Evolutionary conservation across 2,329 filamentous ascomycete species (phyloP).

Genomic region (Diaporthe batatas): DNA sequence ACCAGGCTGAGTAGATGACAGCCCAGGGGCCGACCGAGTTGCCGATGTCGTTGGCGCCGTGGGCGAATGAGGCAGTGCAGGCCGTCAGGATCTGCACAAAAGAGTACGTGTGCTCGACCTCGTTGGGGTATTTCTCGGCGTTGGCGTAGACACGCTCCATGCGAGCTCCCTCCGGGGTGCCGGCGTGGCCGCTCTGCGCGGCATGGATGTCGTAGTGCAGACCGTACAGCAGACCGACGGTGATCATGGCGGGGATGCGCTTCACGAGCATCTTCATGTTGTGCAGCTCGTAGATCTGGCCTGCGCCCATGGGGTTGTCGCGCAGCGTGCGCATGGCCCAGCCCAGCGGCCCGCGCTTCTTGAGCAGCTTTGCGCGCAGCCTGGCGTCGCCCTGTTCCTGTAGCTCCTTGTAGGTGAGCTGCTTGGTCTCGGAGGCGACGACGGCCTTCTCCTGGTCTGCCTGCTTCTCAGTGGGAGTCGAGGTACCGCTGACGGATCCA

Average conservation of each 20-base stretch:
- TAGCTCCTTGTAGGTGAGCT: slow-evolving; percentile 73
- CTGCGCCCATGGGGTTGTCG: slow-evolving; percentile 79
- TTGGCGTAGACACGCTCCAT: slow-evolving; percentile 77
- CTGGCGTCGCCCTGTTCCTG: slow-evolving; percentile 67
- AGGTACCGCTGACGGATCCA: slow-evolving; percentile 39
- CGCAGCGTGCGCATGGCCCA: slow-evolving; percentile 86
- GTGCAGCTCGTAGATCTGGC: slow-evolving; percentile 79
- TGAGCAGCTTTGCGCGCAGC: slow-evolving; percentile 73
- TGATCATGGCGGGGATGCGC: slow-evolving; percentile 77
- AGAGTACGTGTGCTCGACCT: slow-evolving; percentile 78
- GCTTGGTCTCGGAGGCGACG: slow-evolving; percentile 61
- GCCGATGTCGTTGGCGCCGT: slow-evolving; percentile 83
- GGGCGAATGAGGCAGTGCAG: slow-evolving; percentile 79
- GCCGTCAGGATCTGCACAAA: slow-evolving; percentile 77
- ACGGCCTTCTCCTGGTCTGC: slow-evolving; percentile 59
- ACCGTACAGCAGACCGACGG: slow-evolving; percentile 77
- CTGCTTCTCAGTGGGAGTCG: slow-evolving; percentile 46
- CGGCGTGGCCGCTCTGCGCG: slow-evolving; percentile 77
- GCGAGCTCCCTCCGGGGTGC: slow-evolving; percentile 79
- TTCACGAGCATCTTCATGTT: slow-evolving; percentile 75
- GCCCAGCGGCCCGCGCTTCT: slow-evolving; percentile 76
- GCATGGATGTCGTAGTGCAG: slow-evolving; percentile 86
- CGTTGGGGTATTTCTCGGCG: slow-evolving; percentile 76
- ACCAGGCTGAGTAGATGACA: slow-evolving; percentile 77
- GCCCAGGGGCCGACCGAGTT: slow-evolving; percentile 80